phyloP scores from a whole-genome alignment of 2,329 filamentous ascomycete genomes.

The Stagonosporopsis rhizophila region DNA sequence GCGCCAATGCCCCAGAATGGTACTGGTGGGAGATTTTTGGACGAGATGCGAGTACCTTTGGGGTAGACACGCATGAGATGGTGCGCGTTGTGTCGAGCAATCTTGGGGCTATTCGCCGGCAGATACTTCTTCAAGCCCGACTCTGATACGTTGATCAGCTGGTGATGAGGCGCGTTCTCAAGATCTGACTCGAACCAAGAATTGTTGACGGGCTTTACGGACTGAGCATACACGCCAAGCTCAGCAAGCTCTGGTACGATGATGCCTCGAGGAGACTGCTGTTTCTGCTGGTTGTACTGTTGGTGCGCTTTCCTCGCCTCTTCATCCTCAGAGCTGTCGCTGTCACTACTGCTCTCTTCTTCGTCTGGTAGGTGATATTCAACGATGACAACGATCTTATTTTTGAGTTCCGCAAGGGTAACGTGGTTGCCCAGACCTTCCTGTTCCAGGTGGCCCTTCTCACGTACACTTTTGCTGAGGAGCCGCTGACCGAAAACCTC shows the following conservation, averaged over 20 bases:
- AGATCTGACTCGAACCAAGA: constrained; percentile 67
- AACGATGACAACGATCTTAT: constrained; percentile 71
- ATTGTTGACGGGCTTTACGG: constrained; percentile 70
- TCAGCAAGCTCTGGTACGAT: constrained; percentile 71
- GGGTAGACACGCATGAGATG: constrained; percentile 76
- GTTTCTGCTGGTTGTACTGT: constrained; percentile 62
- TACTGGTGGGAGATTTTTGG: constrained; percentile 68
- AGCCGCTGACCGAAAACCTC: constrained; percentile 69
- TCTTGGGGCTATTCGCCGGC: constrained; percentile 55
- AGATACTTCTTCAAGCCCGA: constrained; percentile 63
- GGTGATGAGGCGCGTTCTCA: constrained; percentile 64
- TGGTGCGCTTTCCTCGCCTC: constrained; percentile 59
- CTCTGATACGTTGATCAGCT: constrained; percentile 74
- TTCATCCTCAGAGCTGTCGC: constrained; percentile 47
- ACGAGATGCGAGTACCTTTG: constrained; percentile 73
- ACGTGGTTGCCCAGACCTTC: constrained; percentile 61
- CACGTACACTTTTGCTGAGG: constrained; percentile 63
- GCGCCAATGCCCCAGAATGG: constrained; percentile 72
- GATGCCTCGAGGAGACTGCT: constrained; percentile 53
- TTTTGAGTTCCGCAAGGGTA: constrained; percentile 64
- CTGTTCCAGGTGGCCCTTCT: constrained; percentile 64
- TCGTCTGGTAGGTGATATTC: constrained; percentile 69
- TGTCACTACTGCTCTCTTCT: constrained; percentile 48
- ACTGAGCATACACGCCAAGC: constrained; percentile 73
- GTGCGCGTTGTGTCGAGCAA: constrained; percentile 66